Conservation (phyloP, 768 basidiomycete genomes). For the Tricholomella constricta region DNA sequence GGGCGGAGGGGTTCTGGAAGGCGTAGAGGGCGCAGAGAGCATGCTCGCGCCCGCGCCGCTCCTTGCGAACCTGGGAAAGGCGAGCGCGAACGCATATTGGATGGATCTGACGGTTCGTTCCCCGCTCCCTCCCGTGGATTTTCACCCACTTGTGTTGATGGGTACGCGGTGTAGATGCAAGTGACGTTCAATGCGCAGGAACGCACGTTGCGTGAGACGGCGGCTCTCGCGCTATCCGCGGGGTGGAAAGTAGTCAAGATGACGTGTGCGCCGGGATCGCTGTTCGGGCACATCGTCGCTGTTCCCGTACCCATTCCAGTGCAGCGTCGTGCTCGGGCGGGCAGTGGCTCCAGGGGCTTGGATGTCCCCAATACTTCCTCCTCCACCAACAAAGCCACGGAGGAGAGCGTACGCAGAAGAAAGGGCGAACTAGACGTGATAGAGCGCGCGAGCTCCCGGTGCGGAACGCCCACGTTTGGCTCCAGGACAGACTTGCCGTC, state of each 20-base stretch:
- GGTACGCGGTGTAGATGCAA: slow-evolving; percentile 56
- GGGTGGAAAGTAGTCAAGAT: slow-evolving; percentile 66
- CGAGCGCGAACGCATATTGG: slow-evolving; percentile 69
- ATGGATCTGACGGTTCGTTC: slow-evolving; percentile 67
- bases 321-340: slow-evolving; percentile 22
- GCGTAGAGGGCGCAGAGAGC: slow-evolving; percentile 53
- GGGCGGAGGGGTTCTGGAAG: slow-evolving; percentile 31
- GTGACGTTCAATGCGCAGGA: slow-evolving; percentile 69
- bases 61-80: slow-evolving; percentile 74
- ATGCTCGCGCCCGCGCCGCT: slow-evolving; percentile 60
- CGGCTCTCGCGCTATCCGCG: slow-evolving; percentile 51
- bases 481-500: slow-evolving; percentile 51
- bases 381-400: background rate
- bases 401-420: slow-evolving; percentile 9
- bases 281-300: slow-evolving; percentile 74
- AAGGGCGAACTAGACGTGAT: slow-evolving; percentile 34
- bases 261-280: slow-evolving; percentile 57
- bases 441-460: slow-evolving; percentile 51
- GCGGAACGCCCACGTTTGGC: slow-evolving; percentile 65
- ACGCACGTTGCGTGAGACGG: slow-evolving; percentile 65
- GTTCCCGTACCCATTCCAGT: slow-evolving; percentile 57
- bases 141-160: slow-evolving; percentile 1
- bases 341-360: slow-evolving; percentile 25
- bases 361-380: slow-evolving; percentile 11
- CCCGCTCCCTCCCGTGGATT: background rate